Base-by-base conservation (phyloP, 73 alveolate genomes). In the Paramecium bursaria region DNA sequence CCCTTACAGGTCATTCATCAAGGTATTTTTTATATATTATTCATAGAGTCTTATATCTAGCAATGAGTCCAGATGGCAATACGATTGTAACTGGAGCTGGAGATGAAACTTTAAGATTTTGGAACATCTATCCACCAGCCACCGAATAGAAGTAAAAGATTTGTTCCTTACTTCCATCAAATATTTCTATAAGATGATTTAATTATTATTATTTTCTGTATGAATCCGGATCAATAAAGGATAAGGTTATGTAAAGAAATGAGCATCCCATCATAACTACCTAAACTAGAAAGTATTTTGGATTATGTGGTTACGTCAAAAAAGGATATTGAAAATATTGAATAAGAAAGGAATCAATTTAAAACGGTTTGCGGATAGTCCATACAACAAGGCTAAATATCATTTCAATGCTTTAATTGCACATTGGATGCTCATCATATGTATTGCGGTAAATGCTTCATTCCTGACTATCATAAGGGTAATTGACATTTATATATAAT, bases 21-120 rank as follows among this genome's bases (percentile, higher is more conserved):
- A 39, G 74, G 86, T 74, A 74, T 46, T 74, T 30, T 50, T n/a
- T 23, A 15, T 11, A 74, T 48, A 15, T 7, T 61, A 60, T 86
- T 50, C 85, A 60, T 52, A 87, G 99, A 87, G 99, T 96, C 42
- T 82, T 97, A 49, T 95, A 95, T 87, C 86, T 97, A 54, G 92
- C 98, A 9, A 88, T 90, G 95, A 86, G 97, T 44, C 99, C 99
- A 2, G 99, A 97, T 91, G 99, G 98, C 22, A 82, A 95, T 46
- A 96, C 98, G 19, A 67, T 97, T 11, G 99, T 96, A 44, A 93
- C 99, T 21, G 99, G 99, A 2, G 97, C 99, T 29, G 98, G 99
- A 26, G 99, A 97, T 91, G 99, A 96, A 75, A 97, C 99, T 6
- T 90, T 97, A 61, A 87, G 99, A 60, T 97, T 97, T 85, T 97